Conservation (phyloP, 768 basidiomycete species). For the Lactifluus hygrophoroides region DNA sequence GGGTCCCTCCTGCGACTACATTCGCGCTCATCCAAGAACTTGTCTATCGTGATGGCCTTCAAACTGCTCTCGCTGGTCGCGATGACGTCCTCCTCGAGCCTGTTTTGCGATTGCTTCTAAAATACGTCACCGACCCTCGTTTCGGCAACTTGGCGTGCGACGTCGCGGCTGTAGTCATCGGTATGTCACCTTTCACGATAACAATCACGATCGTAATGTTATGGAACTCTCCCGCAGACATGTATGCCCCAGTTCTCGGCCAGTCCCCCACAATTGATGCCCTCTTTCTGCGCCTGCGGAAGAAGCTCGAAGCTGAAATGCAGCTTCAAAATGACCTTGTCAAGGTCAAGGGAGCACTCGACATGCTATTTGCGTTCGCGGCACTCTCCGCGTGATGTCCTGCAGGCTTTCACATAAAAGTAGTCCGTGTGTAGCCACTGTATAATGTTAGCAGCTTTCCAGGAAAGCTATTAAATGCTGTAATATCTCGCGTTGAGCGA, state of each 20-base stretch:
- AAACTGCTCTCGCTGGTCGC: slow-evolving; percentile 77
- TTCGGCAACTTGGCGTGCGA: slow-evolving; percentile 89
- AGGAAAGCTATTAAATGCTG: slow-evolving; percentile 60
- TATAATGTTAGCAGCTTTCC: slow-evolving; percentile 28
- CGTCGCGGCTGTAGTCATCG: slow-evolving; percentile 71
- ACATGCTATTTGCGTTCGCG: slow-evolving; percentile 75
- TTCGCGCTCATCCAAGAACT: slow-evolving; percentile 93
- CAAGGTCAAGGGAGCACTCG: slow-evolving; percentile 77
- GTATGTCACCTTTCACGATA: slow-evolving; percentile 36
- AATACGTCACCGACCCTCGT: slow-evolving; percentile 80
- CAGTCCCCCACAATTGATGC: slow-evolving; percentile 90
- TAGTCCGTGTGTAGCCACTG: slow-evolving; percentile 1
- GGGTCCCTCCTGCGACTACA: slow-evolving; percentile 72
- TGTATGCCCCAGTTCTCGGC: slow-evolving; percentile 88
- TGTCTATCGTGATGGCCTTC: slow-evolving; percentile 82
- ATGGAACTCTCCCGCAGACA: slow-evolving; percentile 43
- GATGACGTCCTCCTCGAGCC: slow-evolving; percentile 94
- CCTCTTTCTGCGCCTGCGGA: slow-evolving; percentile 70
- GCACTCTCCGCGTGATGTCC: slow-evolving; percentile 26
- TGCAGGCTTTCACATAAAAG: slow-evolving; percentile 18
- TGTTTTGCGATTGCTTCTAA: slow-evolving; percentile 75
- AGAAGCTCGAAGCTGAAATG: slow-evolving; percentile 79
- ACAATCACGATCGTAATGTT: slow-evolving; percentile 4
- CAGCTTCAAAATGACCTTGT: slow-evolving; percentile 81
- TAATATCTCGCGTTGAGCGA: slow-evolving; percentile 61